A percentile compares a stretch with the other conserved stretches of the same genome.
Evolutionary conservation across 164 flowering plant species (phyloP).

Genomic region (Umbellularia californica): DNA sequence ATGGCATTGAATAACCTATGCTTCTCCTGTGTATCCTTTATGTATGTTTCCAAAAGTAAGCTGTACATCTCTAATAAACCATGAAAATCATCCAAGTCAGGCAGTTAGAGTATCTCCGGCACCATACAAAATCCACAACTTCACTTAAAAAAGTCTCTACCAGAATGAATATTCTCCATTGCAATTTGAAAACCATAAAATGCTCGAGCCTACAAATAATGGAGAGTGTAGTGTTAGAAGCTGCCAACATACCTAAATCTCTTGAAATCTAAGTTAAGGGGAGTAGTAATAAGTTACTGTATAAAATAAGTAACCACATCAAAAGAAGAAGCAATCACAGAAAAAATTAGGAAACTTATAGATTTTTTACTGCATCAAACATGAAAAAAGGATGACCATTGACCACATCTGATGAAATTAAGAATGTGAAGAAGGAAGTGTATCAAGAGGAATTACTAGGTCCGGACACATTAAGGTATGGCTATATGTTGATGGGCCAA

Average conservation of each 20-base stretch:
- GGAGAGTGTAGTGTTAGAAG: background rate
- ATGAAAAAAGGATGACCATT: too few relatives aligned
- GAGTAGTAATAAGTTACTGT: too few relatives aligned
- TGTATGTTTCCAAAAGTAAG: conserved; percentile 84
- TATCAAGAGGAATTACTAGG: too few relatives aligned
- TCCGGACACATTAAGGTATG: too few relatives aligned
- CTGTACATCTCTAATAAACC: conserved; percentile 77
- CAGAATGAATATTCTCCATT: conserved; percentile 89
- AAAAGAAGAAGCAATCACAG: too few relatives aligned
- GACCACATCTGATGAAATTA: too few relatives aligned
- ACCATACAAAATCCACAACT: background rate
- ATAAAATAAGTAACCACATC: too few relatives aligned
- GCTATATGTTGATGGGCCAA: too few relatives aligned
- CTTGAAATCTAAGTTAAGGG: too few relatives aligned
- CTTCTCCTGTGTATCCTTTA: conserved; percentile 72
- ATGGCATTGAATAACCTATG: conserved; percentile 69
- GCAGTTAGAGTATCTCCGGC: background rate
- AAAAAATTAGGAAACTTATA: too few relatives aligned
- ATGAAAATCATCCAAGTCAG: conserved; percentile 5
- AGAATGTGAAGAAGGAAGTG: too few relatives aligned
- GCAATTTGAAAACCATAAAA: conserved; percentile 87
- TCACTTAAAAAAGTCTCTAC: conserved; percentile 32
- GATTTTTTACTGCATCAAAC: too few relatives aligned
- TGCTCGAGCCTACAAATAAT: conserved; percentile 56
- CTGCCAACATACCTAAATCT: background rate